Evolutionary conservation across 2,329 filamentous ascomycete species (phyloP), one percentile per base, ranked within the genome.

Genomic region (Drechslerella dactyloides): DNA sequence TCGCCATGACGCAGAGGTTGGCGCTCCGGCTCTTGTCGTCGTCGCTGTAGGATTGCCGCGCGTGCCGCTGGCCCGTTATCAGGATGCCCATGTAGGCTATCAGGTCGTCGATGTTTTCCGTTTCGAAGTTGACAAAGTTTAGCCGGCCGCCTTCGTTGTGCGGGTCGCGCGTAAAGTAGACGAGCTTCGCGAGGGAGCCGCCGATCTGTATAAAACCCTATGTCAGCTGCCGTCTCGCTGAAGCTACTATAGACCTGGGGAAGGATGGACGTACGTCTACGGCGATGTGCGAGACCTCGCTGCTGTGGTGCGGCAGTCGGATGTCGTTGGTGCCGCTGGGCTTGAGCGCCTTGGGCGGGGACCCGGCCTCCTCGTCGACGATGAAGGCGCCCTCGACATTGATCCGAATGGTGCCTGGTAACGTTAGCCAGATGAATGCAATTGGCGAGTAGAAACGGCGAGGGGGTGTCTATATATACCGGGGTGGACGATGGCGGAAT

Each of bases 361-460:
- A 78, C 76, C 35, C 80, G 54, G 84, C 86, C 75, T 91, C 89
- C 73, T 93, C 89, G 78, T 97, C 91, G 77, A 96, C 92, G 75
- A 99, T 97, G 78, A 96, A 97, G 42, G 94, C 94, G 78, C 93
- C 94, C 79, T 92, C 88, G 75, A 97, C 93, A 79, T 99, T 97
- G 82, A 99, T 97, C 54, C 59, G 27, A 37, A 72, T 69, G 10
- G 65, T 69, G n/a, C 65, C 65, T 69, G 30, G n/a, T 15, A 1
- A 15, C 5, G 55, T 27, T 46, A 44, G 37, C 54, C 15, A 6
- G 46, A 8, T 4, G 37, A 15, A 48, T 19, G 21, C 27, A 42
- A 24, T 21, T 19, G 10, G 54, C n/a, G 21, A 10, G 8, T 6
- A 2, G 50, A 8, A 7, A 6, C 19, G 10, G 56, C 11, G n/a